phyloP scores from a whole-genome alignment of 768 basidiomycete genomes.

The Lyophyllum atratum region DNA sequence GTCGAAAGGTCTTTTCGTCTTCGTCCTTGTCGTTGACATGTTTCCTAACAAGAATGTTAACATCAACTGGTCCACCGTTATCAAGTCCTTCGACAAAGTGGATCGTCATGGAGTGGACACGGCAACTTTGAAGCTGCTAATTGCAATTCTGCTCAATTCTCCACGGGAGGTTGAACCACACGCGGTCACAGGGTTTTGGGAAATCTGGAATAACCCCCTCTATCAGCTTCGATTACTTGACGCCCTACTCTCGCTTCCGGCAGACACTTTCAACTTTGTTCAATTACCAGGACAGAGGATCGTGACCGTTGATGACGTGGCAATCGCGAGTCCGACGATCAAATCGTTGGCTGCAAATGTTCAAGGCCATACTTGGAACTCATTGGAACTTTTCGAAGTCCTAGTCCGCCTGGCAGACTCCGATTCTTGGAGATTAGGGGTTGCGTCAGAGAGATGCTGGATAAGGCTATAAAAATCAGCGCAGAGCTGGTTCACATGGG shows the following conservation, averaged over 20 bases:
- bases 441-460: slow-evolving; percentile 88
- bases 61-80: slow-evolving; percentile 80
- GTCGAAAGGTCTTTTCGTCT: slow-evolving; percentile 30
- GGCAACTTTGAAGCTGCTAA: slow-evolving; percentile 84
- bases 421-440: slow-evolving; percentile 70
- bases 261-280: slow-evolving; percentile 92
- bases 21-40: slow-evolving; percentile 1
- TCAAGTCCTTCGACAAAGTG: slow-evolving; percentile 84
- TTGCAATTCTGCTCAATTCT: slow-evolving; percentile 82
- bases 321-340: slow-evolving; percentile 86
- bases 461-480: slow-evolving; percentile 91
- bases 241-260: slow-evolving; percentile 83
- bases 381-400: slow-evolving; percentile 85
- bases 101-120: slow-evolving; percentile 88
- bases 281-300: slow-evolving; percentile 81
- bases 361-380: slow-evolving; percentile 94
- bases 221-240: slow-evolving; percentile 88
- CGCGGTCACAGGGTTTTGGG: slow-evolving; percentile 86
- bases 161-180: slow-evolving; percentile 77
- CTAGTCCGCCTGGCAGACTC: slow-evolving; percentile 79
- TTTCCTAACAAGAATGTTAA: slow-evolving; percentile 50
- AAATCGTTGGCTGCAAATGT: slow-evolving; percentile 88
- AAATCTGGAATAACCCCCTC: slow-evolving; percentile 79
- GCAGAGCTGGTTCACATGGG: slow-evolving; percentile 96
- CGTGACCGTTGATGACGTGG: slow-evolving; percentile 87